Percentiles rank a stretch among this genome's conserved stretches.
phyloP scores from a whole-genome alignment of 2,329 filamentous ascomycete genomes.

The Cordyceps javanica region DNA sequence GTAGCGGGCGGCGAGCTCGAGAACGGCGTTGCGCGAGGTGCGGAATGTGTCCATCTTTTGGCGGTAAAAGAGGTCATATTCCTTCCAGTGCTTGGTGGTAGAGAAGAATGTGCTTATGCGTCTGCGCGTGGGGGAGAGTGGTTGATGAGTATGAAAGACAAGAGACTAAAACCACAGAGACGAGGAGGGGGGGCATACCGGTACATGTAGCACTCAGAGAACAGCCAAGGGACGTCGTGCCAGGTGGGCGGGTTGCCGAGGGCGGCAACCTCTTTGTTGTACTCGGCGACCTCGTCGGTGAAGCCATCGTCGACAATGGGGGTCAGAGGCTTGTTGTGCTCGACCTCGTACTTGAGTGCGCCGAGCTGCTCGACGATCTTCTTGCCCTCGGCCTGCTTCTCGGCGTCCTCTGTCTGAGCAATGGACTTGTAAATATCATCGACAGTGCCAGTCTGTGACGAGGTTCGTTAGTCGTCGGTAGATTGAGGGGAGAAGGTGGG shows the following conservation, averaged over 20 bases:
- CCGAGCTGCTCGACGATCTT: conserved; percentile 72
- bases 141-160: background rate
- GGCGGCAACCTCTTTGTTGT: conserved; percentile 78
- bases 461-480: background rate
- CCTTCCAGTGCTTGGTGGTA: conserved; percentile 75
- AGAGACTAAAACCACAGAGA: background rate
- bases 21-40: conserved; percentile 78
- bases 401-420: conserved; percentile 50
- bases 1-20: conserved; percentile 77
- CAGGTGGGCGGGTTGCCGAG: conserved; percentile 64
- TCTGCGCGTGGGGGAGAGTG: conserved; percentile 26
- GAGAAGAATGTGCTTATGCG: conserved; percentile 76
- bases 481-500: too few relatives aligned
- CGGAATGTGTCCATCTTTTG: conserved; percentile 92
- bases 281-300: conserved; percentile 71
- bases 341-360: conserved; percentile 86
- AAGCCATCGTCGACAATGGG: conserved; percentile 72
- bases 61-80: conserved; percentile 80
- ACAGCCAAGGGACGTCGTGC: conserved; percentile 86
- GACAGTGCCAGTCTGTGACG: conserved; percentile 77
- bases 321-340: conserved; percentile 77
- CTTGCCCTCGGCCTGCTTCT: conserved; percentile 75
- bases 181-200: conserved; percentile 1
- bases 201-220: conserved; percentile 90
- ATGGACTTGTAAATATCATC: conserved; percentile 86